A percentile compares a stretch with the other conserved stretches of the same genome.
Conservation (phyloP, 1,284 basidiomycete genomes). For the Malassezia sp. region DNA sequence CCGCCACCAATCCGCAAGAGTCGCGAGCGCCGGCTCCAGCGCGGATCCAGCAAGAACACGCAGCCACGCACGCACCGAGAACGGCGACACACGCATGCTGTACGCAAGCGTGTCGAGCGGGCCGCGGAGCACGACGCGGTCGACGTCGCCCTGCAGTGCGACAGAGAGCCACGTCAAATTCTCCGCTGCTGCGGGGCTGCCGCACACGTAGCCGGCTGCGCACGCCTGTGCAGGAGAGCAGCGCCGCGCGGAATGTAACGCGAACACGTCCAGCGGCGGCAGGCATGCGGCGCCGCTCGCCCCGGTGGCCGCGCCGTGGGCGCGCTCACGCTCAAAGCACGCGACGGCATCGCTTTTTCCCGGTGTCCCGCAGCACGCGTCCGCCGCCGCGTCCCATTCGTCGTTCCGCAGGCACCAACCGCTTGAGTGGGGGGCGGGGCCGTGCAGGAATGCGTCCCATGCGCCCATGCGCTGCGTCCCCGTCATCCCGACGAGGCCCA, state of each 20-base stretch:
- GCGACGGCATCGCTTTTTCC: neutral
- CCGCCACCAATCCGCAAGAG: neutral
- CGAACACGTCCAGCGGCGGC: conserved; percentile 1
- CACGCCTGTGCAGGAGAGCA: neutral
- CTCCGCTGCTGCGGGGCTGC: neutral
- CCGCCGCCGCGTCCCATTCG: conserved; percentile 1
- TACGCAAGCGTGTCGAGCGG: neutral
- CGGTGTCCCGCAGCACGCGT: neutral
- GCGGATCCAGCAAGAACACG: neutral
- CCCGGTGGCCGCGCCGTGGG: neutral
- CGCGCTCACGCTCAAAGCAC: conserved; percentile 1
- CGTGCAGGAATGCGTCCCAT: conserved; percentile 5
- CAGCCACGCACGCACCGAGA: neutral
- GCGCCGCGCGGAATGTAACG: neutral
- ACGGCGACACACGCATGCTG: neutral
- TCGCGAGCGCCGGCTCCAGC: neutral
- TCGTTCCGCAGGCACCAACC: conserved; percentile 15
- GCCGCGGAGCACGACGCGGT: conserved; percentile 9
- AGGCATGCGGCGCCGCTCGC: conserved; percentile 6
- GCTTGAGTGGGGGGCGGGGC: neutral
- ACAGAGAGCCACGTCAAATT: neutral
- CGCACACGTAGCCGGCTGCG: conserved; percentile 2
- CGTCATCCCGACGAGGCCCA: neutral
- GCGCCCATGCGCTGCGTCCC: neutral
- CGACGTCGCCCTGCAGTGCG: neutral